Base-by-base conservation (phyloP, 2,329 filamentous ascomycete genomes). In the Rhynchosporium secalis region DNA sequence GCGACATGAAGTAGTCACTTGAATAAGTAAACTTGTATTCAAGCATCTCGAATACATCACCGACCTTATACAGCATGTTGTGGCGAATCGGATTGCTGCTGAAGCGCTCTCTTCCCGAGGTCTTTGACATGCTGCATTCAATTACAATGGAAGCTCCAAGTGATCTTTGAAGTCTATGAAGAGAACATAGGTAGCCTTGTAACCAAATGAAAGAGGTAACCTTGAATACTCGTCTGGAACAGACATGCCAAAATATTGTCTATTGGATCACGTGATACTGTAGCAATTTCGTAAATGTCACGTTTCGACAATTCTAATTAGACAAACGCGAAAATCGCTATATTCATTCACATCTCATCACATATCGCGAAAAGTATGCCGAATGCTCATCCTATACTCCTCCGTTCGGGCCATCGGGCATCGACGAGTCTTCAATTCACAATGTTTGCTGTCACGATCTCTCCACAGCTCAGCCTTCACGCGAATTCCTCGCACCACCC, bases 371-470 rank as follows among this genome's bases (percentile, higher is more conserved):
- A 33, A 62, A 62, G 60, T 46, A 64, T 60, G 54, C 60, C 62
- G 56, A 56, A 68, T 69, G 68, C 59, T 62, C 15, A 38, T 58
- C 59, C 51, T 63, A 46, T 55, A 29, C 33, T 31, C 41, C 41
- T 29, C 40, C 45, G n/a, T 62, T 47, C 60, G 55, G 58, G 55
- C 49, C 31, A 26, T 58, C 12, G 28, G 52, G 45, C 41, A 62
- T 59, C 60, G 61, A 46, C 58, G 61, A 45, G 15, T 60, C 20
- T 29, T 51, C 29, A 15, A 33, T 43, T 28, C 29, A 9, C 56
- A 28, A 12, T 13, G 20, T 12, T 12, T 64, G 61, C 33, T 43
- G n/a, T 60, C 56, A 62, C n/a, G 49, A 58, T 47, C 31, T 28
- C 13, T 57, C 52, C 55, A 59, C 55, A 20, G 13, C 54, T 49